Percentiles rank a stretch among this genome's conserved stretches.
Conservation (phyloP, 2,329 filamentous ascomycete genomes). For the Plenodomus tracheiphilus region DNA sequence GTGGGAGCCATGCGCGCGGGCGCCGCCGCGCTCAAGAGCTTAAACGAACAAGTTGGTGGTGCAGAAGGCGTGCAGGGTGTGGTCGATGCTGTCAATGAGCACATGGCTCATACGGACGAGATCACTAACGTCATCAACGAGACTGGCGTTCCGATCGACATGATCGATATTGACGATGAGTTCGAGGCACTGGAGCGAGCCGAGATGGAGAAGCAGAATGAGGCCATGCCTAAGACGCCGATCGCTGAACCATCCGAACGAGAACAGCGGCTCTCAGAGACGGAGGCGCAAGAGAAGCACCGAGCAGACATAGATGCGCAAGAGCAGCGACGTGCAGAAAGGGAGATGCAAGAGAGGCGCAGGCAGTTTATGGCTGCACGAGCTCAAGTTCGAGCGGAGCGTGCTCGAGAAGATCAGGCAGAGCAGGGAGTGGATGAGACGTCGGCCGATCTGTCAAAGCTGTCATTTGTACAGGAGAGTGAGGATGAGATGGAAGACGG, state of each 20-base stretch:
- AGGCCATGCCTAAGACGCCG: conserved; percentile 53
- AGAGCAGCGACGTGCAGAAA: neutral
- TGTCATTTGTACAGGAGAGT: conserved; percentile 20
- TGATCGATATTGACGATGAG: conserved; percentile 85
- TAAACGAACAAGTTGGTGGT: conserved; percentile 80
- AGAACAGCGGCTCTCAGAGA: neutral
- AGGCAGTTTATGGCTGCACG: neutral
- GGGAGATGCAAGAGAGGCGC: neutral
- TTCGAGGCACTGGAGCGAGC: conserved; percentile 71
- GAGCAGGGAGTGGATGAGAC: conserved; percentile 20
- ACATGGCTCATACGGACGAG: conserved; percentile 77
- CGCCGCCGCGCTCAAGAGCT: conserved; percentile 67
- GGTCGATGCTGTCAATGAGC: conserved; percentile 73
- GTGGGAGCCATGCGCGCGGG: conserved; percentile 82
- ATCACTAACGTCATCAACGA: conserved; percentile 77
- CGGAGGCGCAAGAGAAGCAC: neutral
- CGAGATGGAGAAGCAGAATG: conserved; percentile 79
- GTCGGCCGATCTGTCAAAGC: conserved; percentile 17
- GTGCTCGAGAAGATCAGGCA: conserved; percentile 4
- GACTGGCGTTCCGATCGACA: conserved; percentile 61
- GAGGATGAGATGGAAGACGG: conserved; percentile 43
- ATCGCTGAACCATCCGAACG: neutral
- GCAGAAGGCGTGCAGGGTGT: conserved; percentile 74
- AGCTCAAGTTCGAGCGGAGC: neutral
- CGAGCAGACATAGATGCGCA: conserved; percentile 1